These are phyloP conservation scores for Micromonas pusilla DNA, from an alignment of 139 green algal genomes.

Conservation along the genomic window DNA sequence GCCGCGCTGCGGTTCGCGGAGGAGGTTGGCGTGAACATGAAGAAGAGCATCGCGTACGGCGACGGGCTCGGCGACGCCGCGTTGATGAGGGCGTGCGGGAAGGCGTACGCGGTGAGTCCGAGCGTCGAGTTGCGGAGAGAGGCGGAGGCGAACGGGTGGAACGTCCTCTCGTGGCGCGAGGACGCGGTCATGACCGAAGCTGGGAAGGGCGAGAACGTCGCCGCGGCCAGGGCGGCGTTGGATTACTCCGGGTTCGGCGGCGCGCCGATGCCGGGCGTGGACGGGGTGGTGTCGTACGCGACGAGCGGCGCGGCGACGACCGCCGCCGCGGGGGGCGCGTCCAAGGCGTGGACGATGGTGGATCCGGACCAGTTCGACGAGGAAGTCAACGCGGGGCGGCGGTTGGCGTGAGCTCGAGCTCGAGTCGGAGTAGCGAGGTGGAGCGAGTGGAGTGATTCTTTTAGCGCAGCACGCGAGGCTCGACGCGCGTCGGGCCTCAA, in stretches of 20 bases:
- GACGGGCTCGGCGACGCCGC: not conserved
- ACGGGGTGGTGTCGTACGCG: not conserved
- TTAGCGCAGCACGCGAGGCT: too few relatives aligned
- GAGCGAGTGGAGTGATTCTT: too few relatives aligned
- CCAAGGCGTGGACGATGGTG: not conserved
- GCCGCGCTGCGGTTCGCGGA: not conserved
- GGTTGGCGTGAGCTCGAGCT: too few relatives aligned
- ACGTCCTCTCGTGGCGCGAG: not conserved
- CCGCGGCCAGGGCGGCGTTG: not conserved
- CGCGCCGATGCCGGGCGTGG: not conserved
- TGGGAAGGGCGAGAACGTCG: not conserved
- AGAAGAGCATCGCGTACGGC: not conserved
- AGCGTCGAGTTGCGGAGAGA: not conserved
- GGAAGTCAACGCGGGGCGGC: not conserved
- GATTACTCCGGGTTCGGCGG: too few relatives aligned
- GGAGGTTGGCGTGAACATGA: not conserved
- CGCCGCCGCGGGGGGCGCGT: not conserved
- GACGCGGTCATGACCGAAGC: not conserved
- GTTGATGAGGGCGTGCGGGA: not conserved
- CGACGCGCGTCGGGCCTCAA: too few relatives aligned
- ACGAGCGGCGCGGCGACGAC: not conserved
- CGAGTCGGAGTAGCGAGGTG: too few relatives aligned
- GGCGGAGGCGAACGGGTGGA: not conserved
- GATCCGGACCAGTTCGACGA: not conserved
- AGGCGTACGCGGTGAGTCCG: not conserved